Evolutionary conservation across 345 rosid species (phyloP).

Genomic region (Reutealis trisperma): DNA sequence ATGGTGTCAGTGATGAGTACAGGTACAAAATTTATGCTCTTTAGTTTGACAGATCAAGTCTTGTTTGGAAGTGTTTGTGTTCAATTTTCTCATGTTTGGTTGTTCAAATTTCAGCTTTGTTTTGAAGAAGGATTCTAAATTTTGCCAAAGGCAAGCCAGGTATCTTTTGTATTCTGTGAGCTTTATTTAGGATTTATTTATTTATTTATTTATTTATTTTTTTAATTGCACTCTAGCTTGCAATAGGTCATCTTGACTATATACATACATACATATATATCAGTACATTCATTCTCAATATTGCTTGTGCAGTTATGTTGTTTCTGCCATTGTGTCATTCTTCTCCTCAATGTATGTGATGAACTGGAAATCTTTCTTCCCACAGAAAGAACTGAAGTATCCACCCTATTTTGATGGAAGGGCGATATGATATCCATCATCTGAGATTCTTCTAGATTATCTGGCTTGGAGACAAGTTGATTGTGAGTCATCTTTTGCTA

Average conservation of each 20-base stretch:
- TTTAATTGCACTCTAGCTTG: background rate
- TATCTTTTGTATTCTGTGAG: conserved; percentile 17
- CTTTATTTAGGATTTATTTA: background rate
- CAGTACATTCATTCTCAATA: conserved; percentile 6
- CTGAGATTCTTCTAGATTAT: conserved; percentile 76
- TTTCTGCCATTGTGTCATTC: conserved; percentile 65
- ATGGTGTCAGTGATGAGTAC: conserved; percentile 93
- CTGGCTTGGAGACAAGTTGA: conserved; percentile 97
- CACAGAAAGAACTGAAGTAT: conserved; percentile 60
- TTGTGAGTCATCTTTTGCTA: conserved; percentile 53
- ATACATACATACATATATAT: background rate
- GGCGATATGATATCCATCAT: conserved; percentile 81
- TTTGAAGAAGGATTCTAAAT: conserved; percentile 59
- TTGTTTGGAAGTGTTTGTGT: conserved; percentile 7
- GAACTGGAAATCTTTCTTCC: conserved; percentile 80
- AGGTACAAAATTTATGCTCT: conserved; percentile 43
- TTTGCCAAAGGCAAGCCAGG: conserved; percentile 71
- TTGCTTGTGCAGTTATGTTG: conserved; percentile 50
- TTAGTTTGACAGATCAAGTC: conserved; percentile 3
- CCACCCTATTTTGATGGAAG: conserved; percentile 89
- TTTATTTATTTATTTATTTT: background rate
- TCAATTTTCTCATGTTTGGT: conserved; percentile 11
- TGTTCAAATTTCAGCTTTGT: conserved; percentile 59
- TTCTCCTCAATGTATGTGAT: conserved; percentile 69
- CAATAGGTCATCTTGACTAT: background rate